A percentile compares a stretch with the other conserved stretches of the same genome.
Conservation (phyloP, 2,329 filamentous ascomycete genomes). For the Fusarium incarnatum region DNA sequence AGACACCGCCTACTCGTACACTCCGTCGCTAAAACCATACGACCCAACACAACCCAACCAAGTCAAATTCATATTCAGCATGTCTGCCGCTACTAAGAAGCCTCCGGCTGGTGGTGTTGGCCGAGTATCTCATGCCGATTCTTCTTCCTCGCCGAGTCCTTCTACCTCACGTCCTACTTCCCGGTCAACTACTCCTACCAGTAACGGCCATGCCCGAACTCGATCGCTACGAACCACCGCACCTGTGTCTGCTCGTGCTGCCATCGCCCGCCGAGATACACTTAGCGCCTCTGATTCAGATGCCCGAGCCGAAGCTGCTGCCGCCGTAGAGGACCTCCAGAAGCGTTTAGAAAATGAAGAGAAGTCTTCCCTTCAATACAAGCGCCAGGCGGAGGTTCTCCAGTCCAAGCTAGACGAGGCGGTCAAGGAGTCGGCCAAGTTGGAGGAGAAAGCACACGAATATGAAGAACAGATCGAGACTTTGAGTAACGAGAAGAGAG, state of each 20-base stretch:
- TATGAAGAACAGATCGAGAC: conserved; percentile 84
- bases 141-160: conserved; percentile 49
- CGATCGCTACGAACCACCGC: conserved; percentile 73
- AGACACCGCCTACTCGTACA: conserved; percentile 30
- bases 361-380: conserved; percentile 78
- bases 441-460: conserved; percentile 91
- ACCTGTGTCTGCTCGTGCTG: conserved; percentile 80
- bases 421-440: conserved; percentile 80
- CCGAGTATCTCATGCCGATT: conserved; percentile 57
- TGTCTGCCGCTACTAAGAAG: conserved; percentile 67
- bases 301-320: conserved; percentile 81
- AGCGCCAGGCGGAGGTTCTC: conserved; percentile 86
- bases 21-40: conserved; percentile 25
- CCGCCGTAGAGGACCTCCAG: conserved; percentile 85
- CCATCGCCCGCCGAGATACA: conserved; percentile 69
- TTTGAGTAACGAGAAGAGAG: conserved; percentile 86
- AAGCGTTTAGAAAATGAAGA: conserved; percentile 86
- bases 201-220: conserved; percentile 62
- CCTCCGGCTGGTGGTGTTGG: conserved; percentile 62
- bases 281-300: conserved; percentile 72
- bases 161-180: conserved; percentile 55
- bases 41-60: conserved; percentile 26
- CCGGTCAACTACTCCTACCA: conserved; percentile 60
- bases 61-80: conserved; percentile 46
- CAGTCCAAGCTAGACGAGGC: conserved; percentile 89